A percentile compares a stretch with the other conserved stretches of the same genome.
phyloP scores from a whole-genome alignment of 1,284 basidiomycete species.

The Ceratobasidium sp. region DNA sequence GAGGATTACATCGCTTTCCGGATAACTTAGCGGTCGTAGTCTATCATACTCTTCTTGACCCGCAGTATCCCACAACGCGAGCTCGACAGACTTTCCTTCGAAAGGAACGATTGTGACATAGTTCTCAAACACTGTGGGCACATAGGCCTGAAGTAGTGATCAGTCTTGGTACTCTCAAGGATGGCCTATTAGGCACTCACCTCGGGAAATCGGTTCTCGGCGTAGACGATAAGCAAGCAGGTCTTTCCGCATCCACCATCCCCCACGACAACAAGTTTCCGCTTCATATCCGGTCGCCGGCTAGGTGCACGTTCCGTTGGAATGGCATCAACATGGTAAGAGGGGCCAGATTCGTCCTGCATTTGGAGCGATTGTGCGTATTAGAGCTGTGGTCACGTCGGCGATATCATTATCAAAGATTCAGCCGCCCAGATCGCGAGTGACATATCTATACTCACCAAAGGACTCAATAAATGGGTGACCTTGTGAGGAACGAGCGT shows the following conservation, averaged over 20 bases:
- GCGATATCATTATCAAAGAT: neutral
- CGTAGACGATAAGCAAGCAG: slow-evolving; percentile 92
- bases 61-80: slow-evolving; percentile 97
- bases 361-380: neutral
- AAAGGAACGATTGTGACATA: slow-evolving; percentile 89
- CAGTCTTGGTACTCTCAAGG: neutral
- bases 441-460: neutral
- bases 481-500: neutral
- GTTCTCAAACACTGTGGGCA: slow-evolving; percentile 98
- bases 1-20: slow-evolving; percentile 95
- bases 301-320: slow-evolving; percentile 32
- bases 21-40: slow-evolving; percentile 91
- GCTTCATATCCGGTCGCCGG: slow-evolving; percentile 76
- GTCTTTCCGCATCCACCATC: slow-evolving; percentile 83
- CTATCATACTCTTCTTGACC: slow-evolving; percentile 99
- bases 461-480: neutral
- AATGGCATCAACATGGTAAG: slow-evolving; percentile 34
- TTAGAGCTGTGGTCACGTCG: neutral
- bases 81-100: slow-evolving; percentile 89
- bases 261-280: slow-evolving; percentile 86
- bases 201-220: slow-evolving; percentile 97
- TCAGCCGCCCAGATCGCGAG: neutral
- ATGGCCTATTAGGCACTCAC: slow-evolving; percentile 54
- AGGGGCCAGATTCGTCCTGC: slow-evolving; percentile 13
- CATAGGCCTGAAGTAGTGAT: slow-evolving; percentile 73